Base-by-base conservation (phyloP, 2,329 filamentous ascomycete species). In the Chaetomium olivaceum region DNA sequence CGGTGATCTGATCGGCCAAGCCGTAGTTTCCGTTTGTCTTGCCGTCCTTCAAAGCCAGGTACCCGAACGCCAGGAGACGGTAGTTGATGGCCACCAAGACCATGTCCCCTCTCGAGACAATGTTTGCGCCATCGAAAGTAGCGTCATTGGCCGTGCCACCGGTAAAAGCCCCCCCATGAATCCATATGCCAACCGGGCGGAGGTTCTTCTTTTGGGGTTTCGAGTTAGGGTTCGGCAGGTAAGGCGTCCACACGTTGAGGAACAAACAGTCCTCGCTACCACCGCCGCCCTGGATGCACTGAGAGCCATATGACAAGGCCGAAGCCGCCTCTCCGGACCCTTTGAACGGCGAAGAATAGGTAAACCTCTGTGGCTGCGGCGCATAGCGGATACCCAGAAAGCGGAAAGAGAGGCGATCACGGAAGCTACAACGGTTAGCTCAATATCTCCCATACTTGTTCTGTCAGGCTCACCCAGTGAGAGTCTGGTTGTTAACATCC, bases 81-180 rank as follows among this genome's bases (percentile, higher is more conserved):
- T 88, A 88, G 75, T 88, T 88, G 76, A 87, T 84, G 23, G 77
- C 74, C 8, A 89, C 86, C 3, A 86, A 80, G 0, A 89, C 83
- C 21, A 88, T 80, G 67, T 88, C 85, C 25, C 85, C 85, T 58
- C 85, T 80, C 2, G 83, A 85, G 0, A 83, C 85, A 3, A 88
- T 76, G 67, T 85, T 85, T 2, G 82, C 83, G 23, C 84, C 83
- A 67, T 88, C 85, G 31, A 76, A 76, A 1, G 75, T 75, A 1
- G 74, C 67, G 54, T 79, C 77, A 60, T 76, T 75, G 11, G 74
- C 77, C 6, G 74, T 76, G 1, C 85, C 85, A 8, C 79, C 76
- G 0, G 80, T 82, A 67, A 87, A 87, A 6, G 82, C 86, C 27
- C 86, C 86, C 4, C 86, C 86, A 51, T 79, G 77, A 31, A 79